Conservation (phyloP, 1,284 basidiomycete genomes). For the Irpex rosettiformis region DNA sequence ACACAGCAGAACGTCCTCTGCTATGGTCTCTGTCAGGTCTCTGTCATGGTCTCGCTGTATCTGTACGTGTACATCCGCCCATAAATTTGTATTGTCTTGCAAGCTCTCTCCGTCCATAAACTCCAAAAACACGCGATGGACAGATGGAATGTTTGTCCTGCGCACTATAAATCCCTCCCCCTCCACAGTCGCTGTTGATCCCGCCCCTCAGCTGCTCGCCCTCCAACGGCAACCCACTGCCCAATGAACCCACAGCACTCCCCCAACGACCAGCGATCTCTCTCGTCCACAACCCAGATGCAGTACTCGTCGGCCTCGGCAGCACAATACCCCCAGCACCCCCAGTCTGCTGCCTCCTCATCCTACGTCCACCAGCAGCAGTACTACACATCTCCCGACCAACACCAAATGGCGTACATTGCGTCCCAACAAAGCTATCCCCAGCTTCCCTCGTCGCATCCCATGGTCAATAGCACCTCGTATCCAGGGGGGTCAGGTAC, state of each 20-base stretch:
- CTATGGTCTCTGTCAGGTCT: no score
- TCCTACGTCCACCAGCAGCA: background rate
- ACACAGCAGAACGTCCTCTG: no score
- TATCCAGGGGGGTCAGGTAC: constrained; percentile 7
- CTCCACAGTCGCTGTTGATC: no score
- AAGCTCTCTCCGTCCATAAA: background rate
- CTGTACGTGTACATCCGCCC: background rate
- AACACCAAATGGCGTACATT: background rate
- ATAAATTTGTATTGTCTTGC: background rate
- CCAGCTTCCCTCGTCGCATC: background rate
- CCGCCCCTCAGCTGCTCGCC: no score
- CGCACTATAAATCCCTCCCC: background rate
- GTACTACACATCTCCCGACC: background rate
- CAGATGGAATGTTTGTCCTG: background rate
- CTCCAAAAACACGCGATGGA: background rate
- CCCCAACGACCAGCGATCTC: background rate
- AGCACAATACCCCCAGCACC: background rate
- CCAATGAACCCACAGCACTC: background rate
- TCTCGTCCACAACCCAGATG: background rate
- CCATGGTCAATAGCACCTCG: constrained; percentile 5
- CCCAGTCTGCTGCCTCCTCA: background rate
- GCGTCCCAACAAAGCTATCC: background rate
- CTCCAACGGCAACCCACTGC: no score
- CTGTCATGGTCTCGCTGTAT: no score
- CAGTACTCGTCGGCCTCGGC: background rate